Percentiles rank a stretch among this genome's conserved stretches.
These are phyloP conservation scores for Fomes fomentarius DNA, from an alignment of 1,284 basidiomycete genomes.

Conservation along the genomic window DNA sequence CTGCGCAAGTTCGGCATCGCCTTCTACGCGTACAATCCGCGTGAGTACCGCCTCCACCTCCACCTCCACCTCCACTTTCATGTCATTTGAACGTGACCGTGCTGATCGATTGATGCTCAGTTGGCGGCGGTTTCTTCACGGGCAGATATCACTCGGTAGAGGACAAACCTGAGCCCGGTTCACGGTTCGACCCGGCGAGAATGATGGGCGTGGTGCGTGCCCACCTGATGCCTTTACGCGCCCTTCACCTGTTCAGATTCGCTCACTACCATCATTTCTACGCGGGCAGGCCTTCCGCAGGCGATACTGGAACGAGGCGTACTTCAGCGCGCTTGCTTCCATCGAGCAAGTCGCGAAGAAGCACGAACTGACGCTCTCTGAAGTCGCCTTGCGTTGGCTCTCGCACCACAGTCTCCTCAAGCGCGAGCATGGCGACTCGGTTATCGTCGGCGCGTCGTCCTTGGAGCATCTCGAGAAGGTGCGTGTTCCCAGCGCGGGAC, in stretches of 20 bases:
- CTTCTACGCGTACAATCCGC: conserved; percentile 63
- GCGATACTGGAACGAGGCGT: conserved; percentile 51
- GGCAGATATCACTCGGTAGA: conserved; percentile 36
- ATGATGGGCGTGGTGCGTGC: conserved; percentile 37
- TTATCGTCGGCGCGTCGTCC: conserved; percentile 56
- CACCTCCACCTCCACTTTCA: too few species aligned
- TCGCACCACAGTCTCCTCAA: conserved; percentile 54
- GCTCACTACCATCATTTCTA: too few species aligned
- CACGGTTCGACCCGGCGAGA: conserved; percentile 41
- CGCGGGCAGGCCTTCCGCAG: conserved; percentile 31
- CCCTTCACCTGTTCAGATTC: too few species aligned
- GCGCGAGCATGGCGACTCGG: conserved; percentile 49
- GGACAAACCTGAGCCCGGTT: conserved; percentile 39
- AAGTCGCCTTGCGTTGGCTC: conserved; percentile 57
- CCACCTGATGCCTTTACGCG: too few species aligned
- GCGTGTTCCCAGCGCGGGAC: too few species aligned
- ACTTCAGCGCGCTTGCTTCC: conserved; percentile 48
- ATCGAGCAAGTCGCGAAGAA: conserved; percentile 43
- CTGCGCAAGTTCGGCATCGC: conserved; percentile 63
- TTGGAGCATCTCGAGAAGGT: background rate
- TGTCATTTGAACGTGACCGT: too few species aligned
- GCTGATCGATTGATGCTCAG: too few species aligned
- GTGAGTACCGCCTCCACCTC: conserved; percentile 22
- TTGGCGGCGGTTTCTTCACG: conserved; percentile 44
- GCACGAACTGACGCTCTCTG: conserved; percentile 47